phyloP scores from a whole-genome alignment of 2,329 filamentous ascomycete species.

The Fusarium pseudoanthophilum region DNA sequence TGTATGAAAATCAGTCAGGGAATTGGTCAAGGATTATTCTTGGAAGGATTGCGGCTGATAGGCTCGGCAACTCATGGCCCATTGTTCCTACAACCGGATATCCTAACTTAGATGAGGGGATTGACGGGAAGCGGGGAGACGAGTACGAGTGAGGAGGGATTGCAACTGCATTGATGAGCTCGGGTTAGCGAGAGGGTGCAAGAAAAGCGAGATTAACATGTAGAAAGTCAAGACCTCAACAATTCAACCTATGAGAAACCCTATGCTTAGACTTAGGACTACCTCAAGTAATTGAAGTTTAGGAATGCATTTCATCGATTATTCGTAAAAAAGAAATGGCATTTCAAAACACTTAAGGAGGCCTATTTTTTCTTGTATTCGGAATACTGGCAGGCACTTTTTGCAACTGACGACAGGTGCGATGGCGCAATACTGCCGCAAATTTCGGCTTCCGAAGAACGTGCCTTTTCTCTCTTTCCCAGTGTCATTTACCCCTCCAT shows the following conservation, averaged over 20 bases:
- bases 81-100: constrained; percentile 20
- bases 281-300: background rate
- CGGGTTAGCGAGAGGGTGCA: background rate
- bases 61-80: constrained; percentile 30
- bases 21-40: constrained; percentile 38
- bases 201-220: background rate
- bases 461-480: constrained; percentile 27
- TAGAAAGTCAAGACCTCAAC: background rate
- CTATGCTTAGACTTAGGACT: background rate
- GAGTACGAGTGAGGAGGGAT: constrained; percentile 28
- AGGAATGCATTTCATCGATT: background rate
- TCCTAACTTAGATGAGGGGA: constrained; percentile 18
- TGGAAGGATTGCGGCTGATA: constrained; percentile 33
- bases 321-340: background rate
- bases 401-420: constrained; percentile 21
- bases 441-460: constrained; percentile 29
- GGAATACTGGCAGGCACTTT: background rate
- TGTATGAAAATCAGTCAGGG: constrained; percentile 45
- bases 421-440: constrained; percentile 44
- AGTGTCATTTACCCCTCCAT: constrained; percentile 42
- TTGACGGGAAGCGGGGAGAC: constrained; percentile 28
- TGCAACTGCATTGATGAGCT: background rate
- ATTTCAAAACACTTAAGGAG: no score
- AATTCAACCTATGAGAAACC: background rate
- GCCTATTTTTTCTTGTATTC: background rate